phyloP scores from a whole-genome alignment of 495 filamentous ascomycete genomes.

The Xylaria longipes region DNA sequence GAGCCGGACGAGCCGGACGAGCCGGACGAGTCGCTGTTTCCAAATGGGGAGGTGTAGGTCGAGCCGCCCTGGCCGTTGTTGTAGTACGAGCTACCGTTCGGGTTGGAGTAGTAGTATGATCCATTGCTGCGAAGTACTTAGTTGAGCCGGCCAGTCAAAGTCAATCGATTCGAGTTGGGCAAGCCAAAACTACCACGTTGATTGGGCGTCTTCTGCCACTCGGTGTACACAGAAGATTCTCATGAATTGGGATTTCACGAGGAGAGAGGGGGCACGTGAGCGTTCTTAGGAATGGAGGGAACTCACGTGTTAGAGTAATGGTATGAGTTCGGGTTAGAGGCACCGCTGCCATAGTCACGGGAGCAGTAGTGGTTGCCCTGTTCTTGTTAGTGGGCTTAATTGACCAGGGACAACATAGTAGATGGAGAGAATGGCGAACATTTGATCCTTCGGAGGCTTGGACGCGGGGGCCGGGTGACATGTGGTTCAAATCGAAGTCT shows the following conservation, averaged over 20 bases:
- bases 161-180: neutral
- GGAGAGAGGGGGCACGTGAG: neutral
- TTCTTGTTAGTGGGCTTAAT: conserved; percentile 16
- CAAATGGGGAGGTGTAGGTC: conserved; percentile 50
- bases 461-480: neutral
- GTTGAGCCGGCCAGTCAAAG: neutral
- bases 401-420: neutral
- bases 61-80: conserved; percentile 52
- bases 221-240: neutral
- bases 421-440: neutral
- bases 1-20: conserved; percentile 18
- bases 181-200: neutral
- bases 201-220: neutral
- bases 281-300: conserved; percentile 21
- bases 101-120: conserved; percentile 67
- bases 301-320: conserved; percentile 62
- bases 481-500: neutral
- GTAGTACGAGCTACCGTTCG: conserved; percentile 57
- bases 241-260: neutral
- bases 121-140: conserved; percentile 47
- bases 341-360: conserved; percentile 57
- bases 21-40: conserved; percentile 33
- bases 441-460: neutral
- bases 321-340: conserved; percentile 57
- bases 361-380: conserved; percentile 63